Base-by-base conservation (phyloP, 495 filamentous ascomycete genomes). In the Xeromyces bisporus region DNA sequence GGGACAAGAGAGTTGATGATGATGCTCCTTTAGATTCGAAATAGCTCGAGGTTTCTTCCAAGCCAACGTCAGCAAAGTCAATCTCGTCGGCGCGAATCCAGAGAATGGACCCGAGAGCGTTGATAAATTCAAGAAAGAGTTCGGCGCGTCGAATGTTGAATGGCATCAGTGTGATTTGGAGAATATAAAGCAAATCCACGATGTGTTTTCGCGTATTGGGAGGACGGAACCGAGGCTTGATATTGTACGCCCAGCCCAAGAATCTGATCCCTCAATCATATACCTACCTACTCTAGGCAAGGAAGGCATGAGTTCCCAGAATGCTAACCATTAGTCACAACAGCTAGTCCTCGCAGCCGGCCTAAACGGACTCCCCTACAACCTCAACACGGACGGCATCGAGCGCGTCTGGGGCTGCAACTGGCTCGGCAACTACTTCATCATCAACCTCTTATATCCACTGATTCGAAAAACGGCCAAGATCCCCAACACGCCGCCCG, bases 401-500 rank as follows among this genome's bases (percentile, higher is more conserved):
- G 67, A 70, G 34, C 48, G 58, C 14, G 56, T 63, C 39, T 68
- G 67, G 46, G 48, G 54, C 16, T 59, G 66, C 20, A 69, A 71
- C 32, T 57, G 44, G 24, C 46, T 69, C 10, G 56, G 58, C 2
- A 62, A 70, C 31, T 56, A 58, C 26, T 62, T 62, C 31, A 47
- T 50, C 0, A 31, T 35, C 23, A 59, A 64, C 35, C 47, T 41
- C 20, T 49, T 66, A n/a, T 60, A 46, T 26, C 61, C 63, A 5
- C 38, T 63, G 6, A 35, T 67, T 10, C 40, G 47, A 18, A 61
- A 53, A 40, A 59, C 50, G 18, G 38, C 39, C 2, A 51, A 42
- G 42, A 33, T 47, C 34, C 48, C 39, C 6, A 31, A 36, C 16
- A 35, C 36, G 0, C 37, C 34, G 1, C 36, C 43, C 0, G 33